phyloP scores from a whole-genome alignment of 306 rosid genomes.

The Acacia crassicarpa region DNA sequence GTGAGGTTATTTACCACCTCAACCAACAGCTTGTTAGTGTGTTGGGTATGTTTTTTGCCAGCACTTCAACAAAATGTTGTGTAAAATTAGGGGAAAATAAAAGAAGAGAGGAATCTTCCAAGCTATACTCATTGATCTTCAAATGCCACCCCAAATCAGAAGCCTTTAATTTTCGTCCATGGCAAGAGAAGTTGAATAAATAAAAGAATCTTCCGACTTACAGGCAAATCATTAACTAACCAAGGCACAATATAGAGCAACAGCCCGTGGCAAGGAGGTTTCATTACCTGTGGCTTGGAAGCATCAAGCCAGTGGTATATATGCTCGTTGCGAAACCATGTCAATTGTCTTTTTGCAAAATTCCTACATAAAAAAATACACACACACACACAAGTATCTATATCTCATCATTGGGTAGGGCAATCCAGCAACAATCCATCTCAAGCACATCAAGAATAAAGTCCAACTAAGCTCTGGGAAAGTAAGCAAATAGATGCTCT shows the following conservation, averaged over 20 bases:
- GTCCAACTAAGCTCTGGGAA: not conserved
- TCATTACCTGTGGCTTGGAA: conserved; percentile 69
- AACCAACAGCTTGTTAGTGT: no score
- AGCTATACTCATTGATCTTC: no score
- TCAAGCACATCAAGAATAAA: not conserved
- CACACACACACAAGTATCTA: not conserved
- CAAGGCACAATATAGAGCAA: not conserved
- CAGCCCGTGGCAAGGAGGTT: conserved; percentile 22
- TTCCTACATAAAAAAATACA: conserved; percentile 55
- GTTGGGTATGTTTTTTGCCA: no score
- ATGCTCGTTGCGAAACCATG: conserved; percentile 85
- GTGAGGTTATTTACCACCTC: no score
- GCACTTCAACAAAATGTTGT: no score
- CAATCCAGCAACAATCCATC: conserved; percentile 2
- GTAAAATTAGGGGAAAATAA: no score
- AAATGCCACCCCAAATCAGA: no score
- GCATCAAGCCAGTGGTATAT: conserved; percentile 94
- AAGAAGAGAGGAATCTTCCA: no score
- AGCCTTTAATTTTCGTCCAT: no score
- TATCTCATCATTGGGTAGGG: conserved; percentile 1
- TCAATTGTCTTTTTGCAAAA: conserved; percentile 85
- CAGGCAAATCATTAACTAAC: not conserved
- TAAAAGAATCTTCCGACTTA: not conserved
- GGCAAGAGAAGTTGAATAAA: no score
- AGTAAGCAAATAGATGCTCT: not conserved